These are phyloP conservation scores for Barnettozyma hawaiiensis DNA, from an alignment of 1,139 yeast genomes.

Conservation along the genomic window DNA sequence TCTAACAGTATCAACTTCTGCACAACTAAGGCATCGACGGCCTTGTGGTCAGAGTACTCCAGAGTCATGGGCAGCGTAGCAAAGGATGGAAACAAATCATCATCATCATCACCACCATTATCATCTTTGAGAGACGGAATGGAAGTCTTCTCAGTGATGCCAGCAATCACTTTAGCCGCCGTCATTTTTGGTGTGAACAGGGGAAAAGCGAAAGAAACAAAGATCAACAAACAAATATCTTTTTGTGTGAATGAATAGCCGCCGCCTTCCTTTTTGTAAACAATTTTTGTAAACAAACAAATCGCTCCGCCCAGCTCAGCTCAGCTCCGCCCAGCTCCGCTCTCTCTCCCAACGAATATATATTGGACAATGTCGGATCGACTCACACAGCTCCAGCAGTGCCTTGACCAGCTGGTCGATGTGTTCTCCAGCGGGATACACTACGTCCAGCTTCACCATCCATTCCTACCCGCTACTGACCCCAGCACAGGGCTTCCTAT, in stretches of 20 bases:
- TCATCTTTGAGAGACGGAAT: constrained; percentile 12
- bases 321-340: too few species aligned
- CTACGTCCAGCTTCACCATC: constrained; percentile 1
- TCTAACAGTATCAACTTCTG: constrained; percentile 13
- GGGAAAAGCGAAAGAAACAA: too few species aligned
- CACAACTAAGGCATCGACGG: constrained; percentile 3
- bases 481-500: background rate
- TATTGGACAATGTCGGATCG: constrained; percentile 74
- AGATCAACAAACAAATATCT: too few species aligned
- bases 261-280: too few species aligned
- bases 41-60: background rate
- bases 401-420: constrained; percentile 85
- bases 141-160: background rate
- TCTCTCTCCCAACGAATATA: too few species aligned
- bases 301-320: too few species aligned
- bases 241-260: too few species aligned
- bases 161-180: background rate
- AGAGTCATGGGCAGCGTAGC: background rate
- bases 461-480: constrained; percentile 2
- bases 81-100: constrained; percentile 18
- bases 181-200: background rate
- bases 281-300: too few species aligned
- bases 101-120: too few species aligned
- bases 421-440: constrained; percentile 89
- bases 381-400: constrained; percentile 84